Percentiles rank a stretch among this genome's conserved stretches.
Conservation (phyloP, 1,139 yeast species). For the Ogataea hybrid region DNA sequence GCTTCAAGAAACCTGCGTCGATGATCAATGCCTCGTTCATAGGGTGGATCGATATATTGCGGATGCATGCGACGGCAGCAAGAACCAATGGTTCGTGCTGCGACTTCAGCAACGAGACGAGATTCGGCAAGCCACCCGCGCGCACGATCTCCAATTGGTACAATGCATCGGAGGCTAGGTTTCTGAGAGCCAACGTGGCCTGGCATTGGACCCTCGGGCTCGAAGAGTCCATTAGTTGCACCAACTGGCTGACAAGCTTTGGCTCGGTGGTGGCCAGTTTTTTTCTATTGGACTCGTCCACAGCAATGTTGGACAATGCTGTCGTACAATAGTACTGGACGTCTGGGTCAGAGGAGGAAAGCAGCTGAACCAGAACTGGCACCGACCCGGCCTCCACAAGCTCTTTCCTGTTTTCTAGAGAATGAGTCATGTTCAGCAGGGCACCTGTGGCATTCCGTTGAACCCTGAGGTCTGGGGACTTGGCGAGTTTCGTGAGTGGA, state of each 20-base stretch:
- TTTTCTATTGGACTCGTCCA: conserved; percentile 86
- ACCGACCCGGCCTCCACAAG: conserved; percentile 97
- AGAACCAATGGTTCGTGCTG: conserved; percentile 88
- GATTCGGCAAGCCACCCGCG: conserved; percentile 92
- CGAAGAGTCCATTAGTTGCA: conserved; percentile 87
- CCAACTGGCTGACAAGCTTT: conserved; percentile 84
- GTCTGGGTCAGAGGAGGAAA: conserved; percentile 88
- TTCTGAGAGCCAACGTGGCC: conserved; percentile 93
- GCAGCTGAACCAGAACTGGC: conserved; percentile 88
- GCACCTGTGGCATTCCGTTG: conserved; percentile 99
- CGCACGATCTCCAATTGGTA: conserved; percentile 95
- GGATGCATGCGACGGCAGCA: conserved; percentile 97
- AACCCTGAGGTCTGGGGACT: conserved; percentile 90
- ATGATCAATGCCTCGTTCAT: conserved; percentile 92
- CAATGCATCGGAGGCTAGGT: conserved; percentile 88
- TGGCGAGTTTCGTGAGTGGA: conserved; percentile 91
- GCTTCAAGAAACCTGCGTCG: conserved; percentile 92
- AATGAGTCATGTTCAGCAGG: conserved; percentile 94
- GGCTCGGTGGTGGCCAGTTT: conserved; percentile 92
- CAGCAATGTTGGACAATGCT: conserved; percentile 95
- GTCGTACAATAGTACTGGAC: conserved; percentile 99
- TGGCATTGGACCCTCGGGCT: conserved; percentile 95
- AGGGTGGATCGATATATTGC: conserved; percentile 96
- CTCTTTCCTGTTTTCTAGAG: conserved; percentile 94
- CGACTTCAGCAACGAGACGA: conserved; percentile 82